Conservation (phyloP, 805 yeast species). For the Barnettozyma pratensis region DNA sequence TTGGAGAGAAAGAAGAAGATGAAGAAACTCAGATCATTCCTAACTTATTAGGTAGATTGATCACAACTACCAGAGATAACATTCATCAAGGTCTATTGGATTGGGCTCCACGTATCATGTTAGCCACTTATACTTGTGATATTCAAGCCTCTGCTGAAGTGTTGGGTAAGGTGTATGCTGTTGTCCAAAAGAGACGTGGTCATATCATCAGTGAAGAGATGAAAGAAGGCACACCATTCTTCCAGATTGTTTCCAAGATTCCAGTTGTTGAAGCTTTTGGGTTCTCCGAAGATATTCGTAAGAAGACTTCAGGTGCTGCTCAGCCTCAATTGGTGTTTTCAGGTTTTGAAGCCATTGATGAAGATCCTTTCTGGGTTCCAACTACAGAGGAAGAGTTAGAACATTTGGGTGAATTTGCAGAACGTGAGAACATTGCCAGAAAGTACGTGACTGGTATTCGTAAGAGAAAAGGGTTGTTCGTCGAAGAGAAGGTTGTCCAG, state of each 20-base stretch:
- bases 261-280: conserved; percentile 98
- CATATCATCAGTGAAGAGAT: conserved; percentile 83
- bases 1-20: conserved; percentile 28
- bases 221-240: conserved; percentile 98
- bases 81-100: conserved; percentile 67
- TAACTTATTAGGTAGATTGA: conserved; percentile 64
- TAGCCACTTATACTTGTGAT: conserved; percentile 92
- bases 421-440: conserved; percentile 86
- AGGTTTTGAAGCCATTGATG: conserved; percentile 81
- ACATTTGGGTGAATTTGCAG: conserved; percentile 88
- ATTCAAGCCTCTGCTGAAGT: conserved; percentile 95
- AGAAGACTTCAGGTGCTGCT: conserved; percentile 94
- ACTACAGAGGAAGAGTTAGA: conserved; percentile 95
- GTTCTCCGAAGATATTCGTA: conserved; percentile 89
- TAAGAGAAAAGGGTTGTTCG: conserved; percentile 80
- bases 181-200: conserved; percentile 86
- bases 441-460: conserved; percentile 79
- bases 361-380: conserved; percentile 99
- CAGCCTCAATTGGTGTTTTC: conserved; percentile 90
- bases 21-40: conserved; percentile 28
- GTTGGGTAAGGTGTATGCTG: conserved; percentile 91
- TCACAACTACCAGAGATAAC: conserved; percentile 65
- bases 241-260: conserved; percentile 74
- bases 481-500: conserved; percentile 84
- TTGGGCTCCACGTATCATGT: conserved; percentile 84